Base-by-base conservation (phyloP, 371 early-diverging fungal genomes). In the Blakeslea trispora region DNA sequence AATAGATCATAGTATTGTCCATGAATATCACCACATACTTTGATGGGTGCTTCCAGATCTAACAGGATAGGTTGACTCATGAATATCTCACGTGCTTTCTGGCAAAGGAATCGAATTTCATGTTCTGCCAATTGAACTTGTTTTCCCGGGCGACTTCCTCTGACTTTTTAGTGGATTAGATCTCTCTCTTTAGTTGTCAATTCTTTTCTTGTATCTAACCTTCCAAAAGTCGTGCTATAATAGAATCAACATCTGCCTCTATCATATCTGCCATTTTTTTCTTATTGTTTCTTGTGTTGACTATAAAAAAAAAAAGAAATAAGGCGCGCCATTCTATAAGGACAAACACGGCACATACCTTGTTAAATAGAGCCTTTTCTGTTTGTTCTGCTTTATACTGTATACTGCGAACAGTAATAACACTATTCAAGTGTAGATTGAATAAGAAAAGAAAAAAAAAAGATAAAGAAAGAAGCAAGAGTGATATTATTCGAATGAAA, bases 1-100 rank as follows among this genome's bases (percentile, higher is more conserved):
- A 96, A 74, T 24, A 97, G 81, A 71, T 97, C 97, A 72, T 91
- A 90, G 75, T 93, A 96, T 78, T 97, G 93, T 5, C 92, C 92
- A 64, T 95, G 92, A 40, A 90, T 87, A 53, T 72, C 71, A 62
- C 90, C 82, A 73, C 91, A 91, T 55, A 99, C 91, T 71, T 97
- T 97, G 55, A 97, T 91, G 34, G 97, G 96, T 18, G 97, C 92
- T 49, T 91, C 89, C 50, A 99, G 79, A 68, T 98, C 97, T 42
- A 99, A 76, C 48, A 99, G 81, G 14, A 91, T 88, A 15, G 97
- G 95, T 74, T 99, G 98, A 57, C 81, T 81, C 76, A 97, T 69
- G 64, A 97, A 92, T 23, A 97, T 86, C 47, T 95, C 95, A 41
- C 95, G 87, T 22, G 94, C 87, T 40, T 82, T 75, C 41, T 81